Evolutionary conservation across 2,329 filamentous ascomycete species (phyloP).

Genomic region (Calonectria pseudoreteaudii): DNA sequence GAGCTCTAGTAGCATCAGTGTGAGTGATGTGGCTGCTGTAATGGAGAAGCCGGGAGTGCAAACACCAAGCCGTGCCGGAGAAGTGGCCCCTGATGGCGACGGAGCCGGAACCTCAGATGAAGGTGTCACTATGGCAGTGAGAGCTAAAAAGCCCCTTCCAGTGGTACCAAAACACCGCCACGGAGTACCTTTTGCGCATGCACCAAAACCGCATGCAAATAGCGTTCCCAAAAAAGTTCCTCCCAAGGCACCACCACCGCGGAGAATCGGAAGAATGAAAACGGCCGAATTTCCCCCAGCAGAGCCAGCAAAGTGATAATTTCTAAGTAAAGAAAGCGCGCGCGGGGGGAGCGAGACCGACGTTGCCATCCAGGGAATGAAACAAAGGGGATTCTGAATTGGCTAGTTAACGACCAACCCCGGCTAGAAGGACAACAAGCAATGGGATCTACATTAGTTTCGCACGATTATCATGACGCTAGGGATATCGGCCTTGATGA

Average conservation of each 20-base stretch:
- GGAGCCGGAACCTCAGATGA: slow-evolving; percentile 37
- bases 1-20: slow-evolving; percentile 79
- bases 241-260: slow-evolving; percentile 60
- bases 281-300: slow-evolving; percentile 46
- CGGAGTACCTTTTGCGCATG: slow-evolving; percentile 58
- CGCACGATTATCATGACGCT: slow-evolving; percentile 13
- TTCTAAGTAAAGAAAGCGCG: slow-evolving; percentile 30
- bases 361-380: neutral
- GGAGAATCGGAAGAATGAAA: slow-evolving; percentile 58
- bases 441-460: neutral
- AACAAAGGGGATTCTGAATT: neutral
- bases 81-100: slow-evolving; percentile 39
- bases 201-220: slow-evolving; percentile 45
- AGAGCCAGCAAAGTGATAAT: slow-evolving; percentile 42
- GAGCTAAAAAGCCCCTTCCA: slow-evolving; percentile 62
- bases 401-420: neutral
- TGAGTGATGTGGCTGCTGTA: slow-evolving; percentile 81
- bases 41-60: slow-evolving; percentile 86
- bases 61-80: slow-evolving; percentile 74
- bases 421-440: neutral
- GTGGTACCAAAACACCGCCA: slow-evolving; percentile 69
- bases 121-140: slow-evolving; percentile 40
- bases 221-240: slow-evolving; percentile 54
- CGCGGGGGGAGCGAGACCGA: neutral
- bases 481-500: slow-evolving; percentile 15